phyloP scores from a whole-genome alignment of 2,329 filamentous ascomycete genomes.

The Trichophyton simii region DNA sequence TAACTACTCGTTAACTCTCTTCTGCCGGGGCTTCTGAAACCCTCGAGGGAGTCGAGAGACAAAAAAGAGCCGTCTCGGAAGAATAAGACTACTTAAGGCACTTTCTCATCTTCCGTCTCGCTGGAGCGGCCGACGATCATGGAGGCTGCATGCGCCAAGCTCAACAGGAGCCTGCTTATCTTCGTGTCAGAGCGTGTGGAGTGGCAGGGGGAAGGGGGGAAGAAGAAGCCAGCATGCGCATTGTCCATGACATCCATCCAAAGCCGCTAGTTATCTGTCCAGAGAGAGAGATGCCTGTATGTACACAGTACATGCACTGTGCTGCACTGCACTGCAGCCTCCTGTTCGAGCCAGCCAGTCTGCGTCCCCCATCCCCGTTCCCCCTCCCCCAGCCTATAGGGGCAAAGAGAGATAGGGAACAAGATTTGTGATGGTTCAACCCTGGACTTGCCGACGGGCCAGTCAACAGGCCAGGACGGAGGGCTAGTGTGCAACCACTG shows the following conservation, averaged over 20 bases:
- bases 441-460: background rate
- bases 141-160: background rate
- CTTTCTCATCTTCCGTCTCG: too few species aligned
- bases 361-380: background rate
- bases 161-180: background rate
- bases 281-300: background rate
- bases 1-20: too few species aligned
- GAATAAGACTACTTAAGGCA: too few species aligned
- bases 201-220: background rate
- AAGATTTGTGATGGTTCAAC: constrained; percentile 1
- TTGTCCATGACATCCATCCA: background rate
- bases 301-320: background rate
- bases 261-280: background rate
- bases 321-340: background rate
- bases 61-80: too few species aligned
- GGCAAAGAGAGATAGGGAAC: background rate
- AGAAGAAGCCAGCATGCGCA: background rate
- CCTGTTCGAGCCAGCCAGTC: background rate
- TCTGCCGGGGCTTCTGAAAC: too few species aligned
- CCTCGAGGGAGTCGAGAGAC: too few species aligned
- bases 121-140: background rate
- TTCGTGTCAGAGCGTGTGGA: background rate
- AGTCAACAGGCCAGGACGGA: background rate
- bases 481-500: constrained; percentile 1
- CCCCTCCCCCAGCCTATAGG: background rate